Conservation (phyloP, 1,139 yeast species). For the Candida mesenterica region DNA sequence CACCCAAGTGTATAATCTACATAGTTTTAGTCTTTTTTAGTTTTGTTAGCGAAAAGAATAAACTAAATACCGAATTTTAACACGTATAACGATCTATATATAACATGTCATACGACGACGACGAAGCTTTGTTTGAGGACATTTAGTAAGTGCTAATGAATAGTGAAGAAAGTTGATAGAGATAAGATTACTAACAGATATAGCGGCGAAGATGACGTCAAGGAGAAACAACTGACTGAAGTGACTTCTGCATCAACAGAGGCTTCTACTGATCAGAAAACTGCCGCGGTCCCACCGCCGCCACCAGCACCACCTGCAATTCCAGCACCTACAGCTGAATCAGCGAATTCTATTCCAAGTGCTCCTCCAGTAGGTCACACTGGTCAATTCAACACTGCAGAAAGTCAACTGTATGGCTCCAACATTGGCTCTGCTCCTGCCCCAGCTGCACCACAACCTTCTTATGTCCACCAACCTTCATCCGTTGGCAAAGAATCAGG, state of each 20-base stretch:
- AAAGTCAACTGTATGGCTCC: conserved; percentile 1
- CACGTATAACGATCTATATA: neutral
- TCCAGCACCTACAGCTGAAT: conserved; percentile 10
- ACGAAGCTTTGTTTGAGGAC: conserved; percentile 81
- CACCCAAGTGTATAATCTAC: neutral
- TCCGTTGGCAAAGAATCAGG: conserved; percentile 56
- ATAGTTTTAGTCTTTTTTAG: conserved; percentile 2
- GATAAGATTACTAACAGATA: conserved; percentile 9
- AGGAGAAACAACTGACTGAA: conserved; percentile 5
- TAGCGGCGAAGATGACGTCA: conserved; percentile 16
- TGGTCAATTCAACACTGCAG: conserved; percentile 1
- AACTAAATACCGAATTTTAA: conserved; percentile 11
- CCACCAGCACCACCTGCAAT: conserved; percentile 17
- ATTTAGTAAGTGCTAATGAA: conserved; percentile 45
- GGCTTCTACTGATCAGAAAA: conserved; percentile 5
- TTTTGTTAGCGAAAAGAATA: conserved; percentile 13
- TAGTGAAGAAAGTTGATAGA: neutral
- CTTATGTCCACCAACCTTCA: conserved; percentile 28
- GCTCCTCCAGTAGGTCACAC: neutral
- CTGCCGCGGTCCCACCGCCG: conserved; percentile 9
- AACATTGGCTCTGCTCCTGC: neutral
- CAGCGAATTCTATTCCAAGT: conserved; percentile 3
- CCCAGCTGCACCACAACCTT: neutral
- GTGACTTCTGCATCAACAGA: conserved; percentile 7
- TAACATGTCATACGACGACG: conserved; percentile 73